Evolutionary conservation across 257 asterid genomes (phyloP), one percentile per base, ranked within the genome.

Genomic region (Solanum chaucha): DNA sequence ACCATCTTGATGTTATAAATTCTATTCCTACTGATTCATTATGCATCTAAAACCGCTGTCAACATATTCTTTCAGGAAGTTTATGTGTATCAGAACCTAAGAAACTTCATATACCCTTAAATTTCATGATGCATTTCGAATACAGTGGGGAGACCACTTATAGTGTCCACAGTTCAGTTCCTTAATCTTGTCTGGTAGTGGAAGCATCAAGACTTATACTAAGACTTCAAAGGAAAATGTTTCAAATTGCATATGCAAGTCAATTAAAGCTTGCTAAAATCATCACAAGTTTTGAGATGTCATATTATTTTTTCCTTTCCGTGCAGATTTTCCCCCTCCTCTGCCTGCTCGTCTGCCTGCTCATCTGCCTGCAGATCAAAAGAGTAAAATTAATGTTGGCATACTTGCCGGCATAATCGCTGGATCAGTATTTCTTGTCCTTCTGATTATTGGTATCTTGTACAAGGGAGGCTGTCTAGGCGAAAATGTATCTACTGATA

Each of bases 271-370:
- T 77, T 13, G 65, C 65, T 28, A 26, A 78, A 26, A 44, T 46
- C 3, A 9, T 80, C 85, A 44, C 24, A 80, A 26, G 40, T 46
- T 24, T 5, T 5, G 85, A 80, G 85, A 46, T 80, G 24, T 80
- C 40, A 46, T 28, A 48, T 48, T 81, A 32, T 30, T 48, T 58
- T 81, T 81, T 6, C 12, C 38, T 48, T 32, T 17, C 67, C 44
- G 2, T 84, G 90, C 95, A 96, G 99, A 96, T 87, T 96, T 96
- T 87, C 88, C 88, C 70, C 98, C 97, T 68, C 98, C 97, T 87
- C 90, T 94, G 82, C 89, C 89, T 46, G 91, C 89, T 68, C 72
- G 72, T 65, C 77, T 71, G 78, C 51, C 82, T 73, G 32, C 51
- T 35, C 17, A 1, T 20, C 82, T 35, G 73, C 90, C 89, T 48